phyloP scores from a whole-genome alignment of 2,329 filamentous ascomycete species.

The Fusarium nodosum region DNA sequence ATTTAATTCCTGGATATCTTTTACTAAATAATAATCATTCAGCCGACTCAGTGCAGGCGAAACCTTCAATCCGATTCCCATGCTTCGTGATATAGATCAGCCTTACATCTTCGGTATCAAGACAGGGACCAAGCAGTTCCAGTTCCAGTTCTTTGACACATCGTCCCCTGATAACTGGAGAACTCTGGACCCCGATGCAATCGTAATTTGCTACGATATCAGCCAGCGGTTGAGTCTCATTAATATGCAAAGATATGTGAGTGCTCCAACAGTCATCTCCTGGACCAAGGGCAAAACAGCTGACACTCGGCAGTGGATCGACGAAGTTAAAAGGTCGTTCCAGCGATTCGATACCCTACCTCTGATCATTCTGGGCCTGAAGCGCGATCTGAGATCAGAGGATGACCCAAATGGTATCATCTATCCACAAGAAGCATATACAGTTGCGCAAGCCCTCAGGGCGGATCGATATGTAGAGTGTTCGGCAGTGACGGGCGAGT shows the following conservation, averaged over 20 bases:
- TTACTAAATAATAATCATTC: slow-evolving; percentile 20
- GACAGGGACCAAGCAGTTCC: slow-evolving; percentile 57
- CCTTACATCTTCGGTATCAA: slow-evolving; percentile 71
- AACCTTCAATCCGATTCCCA: slow-evolving; percentile 58
- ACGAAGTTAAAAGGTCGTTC: slow-evolving; percentile 66
- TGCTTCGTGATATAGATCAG: slow-evolving; percentile 71
- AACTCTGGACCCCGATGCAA: slow-evolving; percentile 68
- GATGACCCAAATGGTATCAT: slow-evolving; percentile 71
- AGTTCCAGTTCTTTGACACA: slow-evolving; percentile 72
- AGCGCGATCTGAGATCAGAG: slow-evolving; percentile 71
- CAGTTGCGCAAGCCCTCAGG: slow-evolving; percentile 68
- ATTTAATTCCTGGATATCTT: slow-evolving; percentile 18
- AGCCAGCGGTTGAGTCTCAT: slow-evolving; percentile 69
- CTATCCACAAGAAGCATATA: slow-evolving; percentile 72
- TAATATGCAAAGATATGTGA: slow-evolving; percentile 69
- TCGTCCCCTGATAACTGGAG: slow-evolving; percentile 71
- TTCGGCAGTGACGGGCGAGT: slow-evolving; percentile 71
- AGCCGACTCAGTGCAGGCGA: slow-evolving; percentile 67
- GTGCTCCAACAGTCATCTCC: slow-evolving; percentile 46
- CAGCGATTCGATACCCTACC: slow-evolving; percentile 63
- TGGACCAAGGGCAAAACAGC: background rate
- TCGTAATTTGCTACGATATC: slow-evolving; percentile 73
- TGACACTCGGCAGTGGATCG: slow-evolving; percentile 65
- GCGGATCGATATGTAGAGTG: slow-evolving; percentile 75
- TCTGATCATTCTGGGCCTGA: slow-evolving; percentile 70